phyloP scores from a whole-genome alignment of 2,329 filamentous ascomycete genomes.

The Ophiostoma pallidulum region DNA sequence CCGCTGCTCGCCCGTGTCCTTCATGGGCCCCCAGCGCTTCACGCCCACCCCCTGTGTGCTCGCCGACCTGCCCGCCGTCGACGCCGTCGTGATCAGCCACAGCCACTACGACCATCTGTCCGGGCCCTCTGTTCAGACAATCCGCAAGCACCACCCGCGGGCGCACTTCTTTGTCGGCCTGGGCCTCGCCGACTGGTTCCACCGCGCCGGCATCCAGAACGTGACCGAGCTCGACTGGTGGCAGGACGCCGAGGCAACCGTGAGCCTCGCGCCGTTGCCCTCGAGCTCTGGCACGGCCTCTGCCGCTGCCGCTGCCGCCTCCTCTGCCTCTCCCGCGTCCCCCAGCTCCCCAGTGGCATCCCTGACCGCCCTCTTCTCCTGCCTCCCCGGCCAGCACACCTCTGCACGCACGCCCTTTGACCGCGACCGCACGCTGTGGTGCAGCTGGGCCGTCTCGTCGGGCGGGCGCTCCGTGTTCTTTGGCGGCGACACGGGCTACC shows the following conservation, averaged over 20 bases:
- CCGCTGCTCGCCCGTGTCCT: slow-evolving; percentile 66
- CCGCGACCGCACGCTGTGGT: slow-evolving; percentile 71
- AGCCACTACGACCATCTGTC: slow-evolving; percentile 92
- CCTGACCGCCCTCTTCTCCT: slow-evolving; percentile 65
- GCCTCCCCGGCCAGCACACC: slow-evolving; percentile 77
- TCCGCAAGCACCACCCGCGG: slow-evolving; percentile 61
- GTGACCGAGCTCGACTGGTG: slow-evolving; percentile 94
- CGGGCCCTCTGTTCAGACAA: slow-evolving; percentile 60
- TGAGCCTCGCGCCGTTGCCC: slow-evolving; percentile 29
- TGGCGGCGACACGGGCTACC: slow-evolving; percentile 84
- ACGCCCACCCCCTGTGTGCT: slow-evolving; percentile 69
- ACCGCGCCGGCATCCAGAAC: slow-evolving; percentile 56
- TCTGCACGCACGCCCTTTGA: slow-evolving; percentile 61
- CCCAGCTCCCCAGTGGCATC: too few species aligned
- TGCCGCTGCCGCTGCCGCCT: neutral
- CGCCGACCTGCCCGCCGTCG: slow-evolving; percentile 65
- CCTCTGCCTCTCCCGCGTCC: neutral
- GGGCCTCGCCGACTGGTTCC: slow-evolving; percentile 77
- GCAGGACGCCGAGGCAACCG: slow-evolving; percentile 67
- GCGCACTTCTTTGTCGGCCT: slow-evolving; percentile 84
- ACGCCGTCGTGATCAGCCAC: slow-evolving; percentile 75
- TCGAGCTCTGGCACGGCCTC: neutral
- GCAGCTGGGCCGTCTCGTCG: slow-evolving; percentile 71
- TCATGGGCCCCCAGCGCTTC: slow-evolving; percentile 65
- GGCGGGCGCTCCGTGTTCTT: slow-evolving; percentile 77